Conservation (phyloP, 257 asterid genomes). For the Oldenlandia corymbosa region DNA sequence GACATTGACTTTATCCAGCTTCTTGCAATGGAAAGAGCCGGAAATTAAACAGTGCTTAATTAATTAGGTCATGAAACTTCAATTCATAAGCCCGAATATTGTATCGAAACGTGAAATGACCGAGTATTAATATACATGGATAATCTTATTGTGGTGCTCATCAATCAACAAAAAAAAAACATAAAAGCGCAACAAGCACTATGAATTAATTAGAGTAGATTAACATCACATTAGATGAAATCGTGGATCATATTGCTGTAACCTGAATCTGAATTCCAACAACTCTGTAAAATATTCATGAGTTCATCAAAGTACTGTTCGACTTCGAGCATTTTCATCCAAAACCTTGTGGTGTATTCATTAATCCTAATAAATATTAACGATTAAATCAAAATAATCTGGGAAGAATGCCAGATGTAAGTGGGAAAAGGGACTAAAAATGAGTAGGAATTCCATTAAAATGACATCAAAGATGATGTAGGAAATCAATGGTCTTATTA, state of each 20-base stretch:
- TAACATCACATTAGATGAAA: no score
- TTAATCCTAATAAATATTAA: neutral
- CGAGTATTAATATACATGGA: neutral
- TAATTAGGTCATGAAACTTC: no score
- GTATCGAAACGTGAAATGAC: no score
- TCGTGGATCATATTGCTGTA: neutral
- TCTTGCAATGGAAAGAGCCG: neutral
- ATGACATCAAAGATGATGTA: neutral
- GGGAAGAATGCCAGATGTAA: neutral
- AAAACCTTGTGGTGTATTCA: neutral
- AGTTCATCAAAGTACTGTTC: no score
- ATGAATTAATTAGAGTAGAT: no score
- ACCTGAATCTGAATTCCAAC: neutral
- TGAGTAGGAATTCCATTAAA: slow-evolving; percentile 17
- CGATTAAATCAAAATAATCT: neutral
- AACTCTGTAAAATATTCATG: neutral
- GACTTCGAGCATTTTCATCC: no score
- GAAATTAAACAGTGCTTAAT: no score
- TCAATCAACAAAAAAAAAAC: no score
- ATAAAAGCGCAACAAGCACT: neutral
- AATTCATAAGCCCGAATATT: neutral
- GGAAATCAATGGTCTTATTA: neutral
- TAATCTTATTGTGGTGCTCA: neutral
- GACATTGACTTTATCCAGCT: no score
- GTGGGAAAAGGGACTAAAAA: slow-evolving; percentile 18